Conservation (phyloP, 1,139 yeast species). For the Blastobotrys persicus region DNA sequence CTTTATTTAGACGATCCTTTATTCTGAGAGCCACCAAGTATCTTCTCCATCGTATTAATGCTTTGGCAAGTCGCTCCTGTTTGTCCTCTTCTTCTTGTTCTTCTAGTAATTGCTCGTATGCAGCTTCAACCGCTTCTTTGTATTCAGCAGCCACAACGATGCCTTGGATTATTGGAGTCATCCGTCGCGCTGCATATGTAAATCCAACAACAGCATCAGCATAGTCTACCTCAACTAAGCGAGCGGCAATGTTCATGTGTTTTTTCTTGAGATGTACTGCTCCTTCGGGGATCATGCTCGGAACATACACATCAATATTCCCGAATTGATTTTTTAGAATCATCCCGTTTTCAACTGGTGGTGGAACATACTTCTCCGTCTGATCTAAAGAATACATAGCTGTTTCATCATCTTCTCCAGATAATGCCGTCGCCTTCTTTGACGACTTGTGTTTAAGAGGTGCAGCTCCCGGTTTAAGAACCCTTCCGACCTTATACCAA, state of each 20-base stretch:
- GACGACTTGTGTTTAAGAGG: conserved; percentile 52
- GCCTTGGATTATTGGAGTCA: conserved; percentile 73
- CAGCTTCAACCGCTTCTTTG: conserved; percentile 61
- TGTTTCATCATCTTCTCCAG: conserved; percentile 51
- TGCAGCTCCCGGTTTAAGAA: conserved; percentile 65
- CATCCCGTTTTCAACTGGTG: conserved; percentile 56
- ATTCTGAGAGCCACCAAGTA: conserved; percentile 71
- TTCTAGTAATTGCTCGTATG: conserved; percentile 55
- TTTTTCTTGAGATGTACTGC: conserved; percentile 61
- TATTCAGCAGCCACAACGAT: conserved; percentile 65
- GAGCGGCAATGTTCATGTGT: conserved; percentile 67
- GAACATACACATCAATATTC: conserved; percentile 73
- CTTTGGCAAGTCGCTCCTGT: conserved; percentile 47
- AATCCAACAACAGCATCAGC: conserved; percentile 89
- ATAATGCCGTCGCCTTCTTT: conserved; percentile 35
- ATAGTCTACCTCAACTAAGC: conserved; percentile 64
- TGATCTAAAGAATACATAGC: conserved; percentile 71
- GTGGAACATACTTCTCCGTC: conserved; percentile 68
- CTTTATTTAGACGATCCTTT: conserved; percentile 57
- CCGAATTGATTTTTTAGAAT: conserved; percentile 77
- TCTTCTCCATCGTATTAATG: conserved; percentile 70
- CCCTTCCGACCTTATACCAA: conserved; percentile 84
- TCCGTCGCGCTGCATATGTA: conserved; percentile 52
- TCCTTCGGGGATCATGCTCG: conserved; percentile 80
- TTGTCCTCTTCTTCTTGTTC: conserved; percentile 51